Conservation (phyloP, 371 early-diverging fungal species). For the Paramicrosporidium saccamoebae region DNA sequence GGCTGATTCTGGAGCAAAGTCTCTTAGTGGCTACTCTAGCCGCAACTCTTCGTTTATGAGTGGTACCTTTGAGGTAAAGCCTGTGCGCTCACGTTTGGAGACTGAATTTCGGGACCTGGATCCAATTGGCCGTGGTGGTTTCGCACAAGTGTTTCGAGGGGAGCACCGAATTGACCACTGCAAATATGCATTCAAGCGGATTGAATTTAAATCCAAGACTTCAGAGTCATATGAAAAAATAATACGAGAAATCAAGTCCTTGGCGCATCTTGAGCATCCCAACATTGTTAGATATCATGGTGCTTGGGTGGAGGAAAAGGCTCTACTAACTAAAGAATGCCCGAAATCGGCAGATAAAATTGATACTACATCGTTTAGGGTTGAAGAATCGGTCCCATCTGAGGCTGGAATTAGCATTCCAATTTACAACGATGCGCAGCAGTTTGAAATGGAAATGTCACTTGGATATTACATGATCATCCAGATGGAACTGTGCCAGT, state of each 20-base stretch:
- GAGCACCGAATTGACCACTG: constrained; percentile 40
- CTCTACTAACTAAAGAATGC: no score
- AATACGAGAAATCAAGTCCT: constrained; percentile 57
- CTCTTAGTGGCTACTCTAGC: neutral
- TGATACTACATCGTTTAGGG: neutral
- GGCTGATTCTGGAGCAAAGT: neutral
- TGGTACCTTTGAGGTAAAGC: constrained; percentile 5
- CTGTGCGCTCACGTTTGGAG: constrained; percentile 20
- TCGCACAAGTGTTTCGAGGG: constrained; percentile 51
- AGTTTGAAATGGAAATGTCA: constrained; percentile 8
- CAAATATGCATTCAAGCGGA: constrained; percentile 62
- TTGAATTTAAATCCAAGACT: constrained; percentile 12
- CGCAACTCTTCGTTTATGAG: constrained; percentile 1
- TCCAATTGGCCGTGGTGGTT: constrained; percentile 64
- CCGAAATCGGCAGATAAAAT: neutral
- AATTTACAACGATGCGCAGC: constrained; percentile 1
- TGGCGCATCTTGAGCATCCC: constrained; percentile 48
- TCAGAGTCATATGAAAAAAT: constrained; percentile 38
- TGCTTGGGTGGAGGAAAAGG: constrained; percentile 48
- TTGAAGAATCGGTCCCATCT: constrained; percentile 2
- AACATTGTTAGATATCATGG: constrained; percentile 70
- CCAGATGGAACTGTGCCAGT: constrained; percentile 55
- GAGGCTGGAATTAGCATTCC: constrained; percentile 2
- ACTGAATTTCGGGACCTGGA: constrained; percentile 47
- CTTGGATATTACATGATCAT: no score